Conservation (phyloP, 2,329 filamentous ascomycete genomes). For the Clarireedia sp. region DNA sequence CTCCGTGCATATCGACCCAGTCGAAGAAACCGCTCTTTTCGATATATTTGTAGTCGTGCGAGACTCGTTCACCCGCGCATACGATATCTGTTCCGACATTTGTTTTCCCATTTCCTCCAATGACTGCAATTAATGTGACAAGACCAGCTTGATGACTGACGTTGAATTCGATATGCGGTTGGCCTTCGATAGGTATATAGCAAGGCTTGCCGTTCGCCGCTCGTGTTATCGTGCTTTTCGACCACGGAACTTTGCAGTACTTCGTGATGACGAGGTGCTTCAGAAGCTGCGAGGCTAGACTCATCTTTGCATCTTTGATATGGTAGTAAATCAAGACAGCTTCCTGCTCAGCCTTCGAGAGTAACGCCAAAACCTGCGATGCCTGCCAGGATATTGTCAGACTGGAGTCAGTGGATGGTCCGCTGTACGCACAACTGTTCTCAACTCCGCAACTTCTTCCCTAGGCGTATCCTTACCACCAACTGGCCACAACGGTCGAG, state of each 20-base stretch:
- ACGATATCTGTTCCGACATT: conserved; percentile 70
- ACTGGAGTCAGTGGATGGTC: not conserved
- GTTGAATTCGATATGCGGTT: conserved; percentile 53
- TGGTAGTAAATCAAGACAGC: conserved; percentile 55
- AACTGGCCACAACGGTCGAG: conserved; percentile 48
- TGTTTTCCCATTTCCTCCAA: conserved; percentile 23
- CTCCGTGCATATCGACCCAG: conserved; percentile 65
- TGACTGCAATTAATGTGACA: conserved; percentile 54
- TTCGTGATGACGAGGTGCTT: conserved; percentile 63
- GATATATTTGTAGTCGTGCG: conserved; percentile 52
- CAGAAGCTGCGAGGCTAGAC: conserved; percentile 62
- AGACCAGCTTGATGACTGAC: conserved; percentile 72
- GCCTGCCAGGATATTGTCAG: conserved; percentile 35
- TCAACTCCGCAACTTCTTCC: conserved; percentile 31
- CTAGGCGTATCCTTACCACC: conserved; percentile 29
- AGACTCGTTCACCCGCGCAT: conserved; percentile 60
- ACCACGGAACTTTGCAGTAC: conserved; percentile 53
- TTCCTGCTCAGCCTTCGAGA: conserved; percentile 47
- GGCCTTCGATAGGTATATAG: conserved; percentile 24
- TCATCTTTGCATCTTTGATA: conserved; percentile 66
- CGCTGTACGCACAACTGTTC: conserved; percentile 19
- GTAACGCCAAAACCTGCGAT: conserved; percentile 43
- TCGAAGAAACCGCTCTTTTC: conserved; percentile 50
- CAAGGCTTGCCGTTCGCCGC: conserved; percentile 40
- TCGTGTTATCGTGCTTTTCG: conserved; percentile 46